These are phyloP conservation scores for Pseudopediastrum boryanum DNA, from an alignment of 139 green algal species.

Conservation along the genomic window DNA sequence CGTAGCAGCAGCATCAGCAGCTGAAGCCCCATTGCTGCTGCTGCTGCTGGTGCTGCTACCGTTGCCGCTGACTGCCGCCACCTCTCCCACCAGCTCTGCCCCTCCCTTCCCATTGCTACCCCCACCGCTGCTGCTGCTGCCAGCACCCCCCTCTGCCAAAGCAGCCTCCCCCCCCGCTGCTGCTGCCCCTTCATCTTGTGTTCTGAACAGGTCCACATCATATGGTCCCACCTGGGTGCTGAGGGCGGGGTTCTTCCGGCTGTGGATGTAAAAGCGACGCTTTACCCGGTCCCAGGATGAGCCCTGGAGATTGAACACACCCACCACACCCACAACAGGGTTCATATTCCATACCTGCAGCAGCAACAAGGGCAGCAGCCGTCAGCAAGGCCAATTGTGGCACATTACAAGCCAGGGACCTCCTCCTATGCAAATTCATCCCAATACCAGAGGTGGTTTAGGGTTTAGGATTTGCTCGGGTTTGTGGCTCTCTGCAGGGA, in stretches of 20 bases:
- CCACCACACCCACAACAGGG: slow-evolving; percentile 67
- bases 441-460: no score
- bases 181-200: slow-evolving; percentile 7
- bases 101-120: not conserved
- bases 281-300: slow-evolving; percentile 77
- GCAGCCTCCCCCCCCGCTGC: not conserved
- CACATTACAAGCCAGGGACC: no score
- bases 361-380: not conserved
- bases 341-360: slow-evolving; percentile 80
- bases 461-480: no score
- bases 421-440: no score
- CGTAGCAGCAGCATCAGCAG: slow-evolving; percentile 22
- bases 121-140: slow-evolving; percentile 10
- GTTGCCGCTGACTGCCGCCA: not conserved
- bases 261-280: slow-evolving; percentile 76
- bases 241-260: slow-evolving; percentile 45
- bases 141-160: not conserved
- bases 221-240: slow-evolving; percentile 35
- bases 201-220: slow-evolving; percentile 64
- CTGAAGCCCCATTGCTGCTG: not conserved
- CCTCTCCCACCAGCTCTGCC: not conserved
- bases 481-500: no score
- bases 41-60: not conserved
- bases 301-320: slow-evolving; percentile 90
- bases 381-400: no score